Conservation (phyloP, 192 early-diverging fungal species). For the Backusella westeae region DNA sequence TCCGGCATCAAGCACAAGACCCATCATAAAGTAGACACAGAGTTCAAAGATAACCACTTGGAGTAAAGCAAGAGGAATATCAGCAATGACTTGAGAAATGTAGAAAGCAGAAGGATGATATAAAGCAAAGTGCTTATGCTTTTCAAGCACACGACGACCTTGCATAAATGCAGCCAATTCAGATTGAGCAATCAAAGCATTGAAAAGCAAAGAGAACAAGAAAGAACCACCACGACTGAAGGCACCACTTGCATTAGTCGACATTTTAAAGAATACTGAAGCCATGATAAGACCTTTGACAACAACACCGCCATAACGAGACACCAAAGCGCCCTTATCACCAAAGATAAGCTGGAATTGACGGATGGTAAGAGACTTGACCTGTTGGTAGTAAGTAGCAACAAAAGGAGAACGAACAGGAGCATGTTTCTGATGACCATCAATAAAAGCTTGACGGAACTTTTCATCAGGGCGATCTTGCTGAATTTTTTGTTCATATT, state of each 20-base stretch:
- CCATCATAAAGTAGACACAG: slow-evolving; percentile 68
- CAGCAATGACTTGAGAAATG: slow-evolving; percentile 57
- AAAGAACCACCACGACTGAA: slow-evolving; percentile 73
- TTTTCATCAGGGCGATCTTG: slow-evolving; percentile 27
- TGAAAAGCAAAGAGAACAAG: slow-evolving; percentile 71
- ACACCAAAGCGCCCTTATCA: slow-evolving; percentile 44
- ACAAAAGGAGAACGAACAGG: slow-evolving; percentile 54
- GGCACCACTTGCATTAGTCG: slow-evolving; percentile 52
- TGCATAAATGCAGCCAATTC: slow-evolving; percentile 67
- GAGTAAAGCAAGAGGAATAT: slow-evolving; percentile 53
- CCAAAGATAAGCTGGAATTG: slow-evolving; percentile 53
- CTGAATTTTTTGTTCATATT: slow-evolving; percentile 38
- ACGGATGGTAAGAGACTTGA: slow-evolving; percentile 49
- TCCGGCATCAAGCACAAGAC: slow-evolving; percentile 52
- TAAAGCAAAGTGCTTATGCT: slow-evolving; percentile 69
- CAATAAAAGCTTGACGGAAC: slow-evolving; percentile 50
- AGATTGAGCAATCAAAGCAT: slow-evolving; percentile 62
- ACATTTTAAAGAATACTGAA: slow-evolving; percentile 64
- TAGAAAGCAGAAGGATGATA: slow-evolving; percentile 67
- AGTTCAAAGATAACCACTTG: slow-evolving; percentile 57
- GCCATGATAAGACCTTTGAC: slow-evolving; percentile 73
- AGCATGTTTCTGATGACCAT: slow-evolving; percentile 48
- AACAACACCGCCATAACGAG: slow-evolving; percentile 46
- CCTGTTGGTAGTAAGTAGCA: slow-evolving; percentile 53
- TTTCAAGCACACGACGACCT: slow-evolving; percentile 66